A percentile compares a stretch with the other conserved stretches of the same genome.
These are phyloP conservation scores for Boletus subparvulus DNA, from an alignment of 768 basidiomycete genomes.

Conservation along the genomic window DNA sequence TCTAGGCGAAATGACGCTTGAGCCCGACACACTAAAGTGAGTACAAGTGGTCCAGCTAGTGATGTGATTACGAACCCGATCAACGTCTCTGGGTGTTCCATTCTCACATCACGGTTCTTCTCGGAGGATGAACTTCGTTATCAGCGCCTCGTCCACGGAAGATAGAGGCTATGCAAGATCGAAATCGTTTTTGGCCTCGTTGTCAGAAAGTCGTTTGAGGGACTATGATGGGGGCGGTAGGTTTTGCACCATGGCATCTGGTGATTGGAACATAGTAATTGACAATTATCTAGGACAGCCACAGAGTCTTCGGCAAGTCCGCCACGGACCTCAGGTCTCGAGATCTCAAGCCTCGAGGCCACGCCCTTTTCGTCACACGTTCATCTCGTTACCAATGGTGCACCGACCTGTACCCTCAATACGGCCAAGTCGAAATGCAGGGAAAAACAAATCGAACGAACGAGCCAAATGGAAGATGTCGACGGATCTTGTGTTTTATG, in stretches of 20 bases:
- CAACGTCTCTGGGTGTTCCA: constrained; percentile 1
- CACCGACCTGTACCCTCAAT: not conserved
- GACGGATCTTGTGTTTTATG: constrained; percentile 1
- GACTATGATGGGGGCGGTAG: not conserved
- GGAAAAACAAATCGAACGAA: not conserved
- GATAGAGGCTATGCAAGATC: constrained; percentile 6
- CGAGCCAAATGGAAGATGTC: constrained; percentile 5
- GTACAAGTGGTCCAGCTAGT: not conserved
- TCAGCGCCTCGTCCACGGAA: not conserved
- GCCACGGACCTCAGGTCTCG: not conserved
- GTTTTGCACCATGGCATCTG: not conserved
- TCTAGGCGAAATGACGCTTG: constrained; percentile 2
- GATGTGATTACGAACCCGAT: constrained; percentile 1
- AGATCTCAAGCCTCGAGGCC: not conserved
- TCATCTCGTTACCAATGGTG: constrained; percentile 11
- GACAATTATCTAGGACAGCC: not conserved
- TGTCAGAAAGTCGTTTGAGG: not conserved
- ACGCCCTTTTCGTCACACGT: constrained; percentile 6
- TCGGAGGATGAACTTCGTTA: not conserved
- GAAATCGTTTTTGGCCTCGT: not conserved
- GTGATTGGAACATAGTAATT: not conserved
- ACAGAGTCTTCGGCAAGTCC: not conserved
- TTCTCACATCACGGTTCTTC: constrained; percentile 17
- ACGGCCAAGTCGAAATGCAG: constrained; percentile 1
- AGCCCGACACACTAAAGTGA: not conserved